These are phyloP conservation scores for Madurella fahalii DNA, from an alignment of 2,329 filamentous ascomycete genomes.

Conservation along the genomic window DNA sequence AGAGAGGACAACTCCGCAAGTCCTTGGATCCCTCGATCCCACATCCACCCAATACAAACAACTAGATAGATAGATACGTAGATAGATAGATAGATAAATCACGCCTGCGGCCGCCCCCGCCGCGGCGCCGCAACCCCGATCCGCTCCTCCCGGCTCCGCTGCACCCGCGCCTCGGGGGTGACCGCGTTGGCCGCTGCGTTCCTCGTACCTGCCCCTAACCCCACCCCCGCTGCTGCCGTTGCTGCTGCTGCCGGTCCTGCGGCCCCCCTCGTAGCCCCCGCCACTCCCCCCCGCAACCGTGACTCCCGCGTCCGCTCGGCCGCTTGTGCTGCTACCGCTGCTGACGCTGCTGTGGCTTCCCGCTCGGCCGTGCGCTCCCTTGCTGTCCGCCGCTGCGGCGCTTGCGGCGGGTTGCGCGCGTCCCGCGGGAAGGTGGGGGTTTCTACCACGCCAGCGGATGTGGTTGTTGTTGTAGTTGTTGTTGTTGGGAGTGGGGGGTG, in stretches of 20 bases:
- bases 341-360: neutral
- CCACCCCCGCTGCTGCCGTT: too few species aligned
- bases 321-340: slow-evolving; percentile 2
- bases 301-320: neutral
- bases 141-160: slow-evolving; percentile 32
- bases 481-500: too few species aligned
- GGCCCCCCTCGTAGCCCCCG: neutral
- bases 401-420: slow-evolving; percentile 1
- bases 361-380: slow-evolving; percentile 6
- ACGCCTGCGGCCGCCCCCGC: slow-evolving; percentile 14
- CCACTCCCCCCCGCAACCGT: neutral
- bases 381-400: neutral
- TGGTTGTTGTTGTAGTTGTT: neutral
- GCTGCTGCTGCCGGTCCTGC: too few species aligned
- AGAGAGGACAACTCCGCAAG: too few species aligned
- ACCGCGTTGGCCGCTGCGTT: slow-evolving; percentile 11
- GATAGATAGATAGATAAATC: neutral
- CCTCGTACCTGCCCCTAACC: neutral
- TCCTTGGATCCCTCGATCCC: too few species aligned
- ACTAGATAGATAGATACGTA: too few species aligned
- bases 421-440: slow-evolving; percentile 7
- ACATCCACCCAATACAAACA: too few species aligned
- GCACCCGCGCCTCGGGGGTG: slow-evolving; percentile 26
- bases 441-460: slow-evolving; percentile 2
- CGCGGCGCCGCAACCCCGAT: slow-evolving; percentile 26